phyloP scores from a whole-genome alignment of 2,329 filamentous ascomycete species.

The Fusarium annulatum region DNA sequence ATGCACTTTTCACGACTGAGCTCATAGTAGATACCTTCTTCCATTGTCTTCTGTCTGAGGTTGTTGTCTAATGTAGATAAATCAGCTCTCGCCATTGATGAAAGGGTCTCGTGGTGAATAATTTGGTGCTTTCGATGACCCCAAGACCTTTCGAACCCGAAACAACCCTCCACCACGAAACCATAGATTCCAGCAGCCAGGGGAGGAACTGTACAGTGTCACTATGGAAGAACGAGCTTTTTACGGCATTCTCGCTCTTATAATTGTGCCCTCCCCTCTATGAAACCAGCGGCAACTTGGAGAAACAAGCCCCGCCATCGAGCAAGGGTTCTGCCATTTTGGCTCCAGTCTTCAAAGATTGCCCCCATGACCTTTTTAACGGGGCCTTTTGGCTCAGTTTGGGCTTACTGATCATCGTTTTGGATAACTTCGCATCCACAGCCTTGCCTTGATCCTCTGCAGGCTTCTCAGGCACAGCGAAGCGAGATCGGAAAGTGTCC shows the following conservation, averaged over 20 bases:
- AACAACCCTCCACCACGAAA: slow-evolving; percentile 5
- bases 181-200: neutral
- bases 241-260: neutral
- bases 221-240: neutral
- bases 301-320: neutral
- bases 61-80: neutral
- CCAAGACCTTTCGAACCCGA: slow-evolving; percentile 19
- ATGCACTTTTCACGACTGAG: neutral
- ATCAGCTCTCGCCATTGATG: neutral
- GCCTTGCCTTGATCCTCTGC: neutral
- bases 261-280: neutral
- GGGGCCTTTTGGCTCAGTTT: neutral
- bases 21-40: neutral
- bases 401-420: neutral
- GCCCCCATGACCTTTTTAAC: neutral
- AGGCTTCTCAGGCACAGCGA: neutral
- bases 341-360: neutral
- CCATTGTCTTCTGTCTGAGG: neutral
- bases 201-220: neutral
- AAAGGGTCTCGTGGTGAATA: slow-evolving; percentile 19
- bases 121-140: slow-evolving; percentile 24
- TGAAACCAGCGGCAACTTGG: neutral
- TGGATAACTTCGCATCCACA: neutral
- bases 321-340: slow-evolving; percentile 1
- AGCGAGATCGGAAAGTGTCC: slow-evolving; percentile 3